Base-by-base conservation (phyloP, 768 basidiomycete species). In the Leucocoprinus sp. region DNA sequence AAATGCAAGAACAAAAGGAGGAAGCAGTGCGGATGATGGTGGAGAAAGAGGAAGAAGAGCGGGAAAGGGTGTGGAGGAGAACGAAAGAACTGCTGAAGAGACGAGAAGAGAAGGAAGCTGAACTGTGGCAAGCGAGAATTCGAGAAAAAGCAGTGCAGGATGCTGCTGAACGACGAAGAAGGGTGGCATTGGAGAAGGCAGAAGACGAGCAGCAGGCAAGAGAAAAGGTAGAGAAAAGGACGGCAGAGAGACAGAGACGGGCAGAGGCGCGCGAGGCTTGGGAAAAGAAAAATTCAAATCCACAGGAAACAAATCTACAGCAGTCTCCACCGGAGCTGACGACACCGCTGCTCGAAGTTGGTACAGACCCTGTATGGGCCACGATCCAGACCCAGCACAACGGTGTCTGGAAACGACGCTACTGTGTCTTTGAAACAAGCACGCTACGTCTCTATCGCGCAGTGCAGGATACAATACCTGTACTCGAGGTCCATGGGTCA, bases 181-280 rank as follows among this genome's bases (percentile, higher is more conserved):
- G 64, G 43, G 55, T 55, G 5, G 61, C 58, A 41, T 61, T 64
- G 12, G 62, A 60, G 45, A 61, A 64, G 12, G 64, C n/a, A n/a
- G n/a, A n/a, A n/a, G n/a, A n/a, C n/a, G n/a, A n/a, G n/a, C 78
- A 77, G 78, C 63, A 76, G 19, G 59, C 57, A 38, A 72, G 75
- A 31, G 73, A 76, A 50, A 69, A 2, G 59, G 62, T 21, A 67
- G 64, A 39, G 69, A 66, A 28, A 71, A 66, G 27, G 61, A 64
- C 8, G 71, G 69, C 43, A 66, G 74, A 49, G 67, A 64, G 54
- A 65, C 66, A 43, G 70, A 64, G 50, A 72, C 83, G 64, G 43
- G 55, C 54, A 5, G 61, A 59, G 42, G 61, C 64, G 12, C 62
- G 60, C 44, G 62, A 64, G 12, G 64, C n/a, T n/a, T n/a, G n/a